phyloP scores from a whole-genome alignment of 352 stramenopile genomes.

The Pythium sp. region DNA sequence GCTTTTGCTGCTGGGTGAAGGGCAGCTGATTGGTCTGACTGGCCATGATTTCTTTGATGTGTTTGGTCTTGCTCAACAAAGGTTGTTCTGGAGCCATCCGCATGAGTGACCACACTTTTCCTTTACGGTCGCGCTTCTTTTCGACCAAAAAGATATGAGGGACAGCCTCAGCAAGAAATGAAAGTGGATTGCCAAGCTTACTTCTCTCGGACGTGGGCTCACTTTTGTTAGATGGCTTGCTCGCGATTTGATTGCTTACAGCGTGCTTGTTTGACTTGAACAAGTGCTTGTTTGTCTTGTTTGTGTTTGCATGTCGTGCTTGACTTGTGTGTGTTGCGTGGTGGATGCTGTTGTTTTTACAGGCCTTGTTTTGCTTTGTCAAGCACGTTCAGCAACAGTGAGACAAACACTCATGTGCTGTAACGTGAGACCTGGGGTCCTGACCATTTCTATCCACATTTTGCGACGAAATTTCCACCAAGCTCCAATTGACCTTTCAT shows the following conservation, averaged over 20 bases:
- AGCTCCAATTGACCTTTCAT: too few species aligned
- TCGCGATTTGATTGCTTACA: neutral
- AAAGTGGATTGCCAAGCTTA: constrained; percentile 10
- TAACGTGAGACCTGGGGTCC: too few species aligned
- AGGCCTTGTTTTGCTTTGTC: neutral
- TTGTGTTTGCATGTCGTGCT: neutral
- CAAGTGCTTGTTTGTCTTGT: neutral
- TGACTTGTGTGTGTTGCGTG: neutral
- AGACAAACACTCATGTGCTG: too few species aligned
- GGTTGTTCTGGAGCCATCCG: neutral
- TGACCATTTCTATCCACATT: too few species aligned
- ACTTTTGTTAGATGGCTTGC: neutral
- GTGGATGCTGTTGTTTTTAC: neutral
- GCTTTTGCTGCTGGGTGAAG: neutral
- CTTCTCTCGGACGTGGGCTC: neutral
- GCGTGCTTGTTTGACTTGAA: neutral
- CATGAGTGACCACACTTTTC: neutral
- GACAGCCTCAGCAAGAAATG: neutral
- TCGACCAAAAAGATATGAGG: neutral
- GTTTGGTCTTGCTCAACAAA: neutral
- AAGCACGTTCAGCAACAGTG: too few species aligned
- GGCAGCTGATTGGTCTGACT: neutral
- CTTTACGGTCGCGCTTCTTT: neutral
- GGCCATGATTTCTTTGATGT: neutral
- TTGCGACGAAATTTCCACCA: too few species aligned